A percentile compares a stretch with the other conserved stretches of the same genome.
Evolutionary conservation across 305 asterid genomes (phyloP).

Genomic region (Fraxinus floribunda): DNA sequence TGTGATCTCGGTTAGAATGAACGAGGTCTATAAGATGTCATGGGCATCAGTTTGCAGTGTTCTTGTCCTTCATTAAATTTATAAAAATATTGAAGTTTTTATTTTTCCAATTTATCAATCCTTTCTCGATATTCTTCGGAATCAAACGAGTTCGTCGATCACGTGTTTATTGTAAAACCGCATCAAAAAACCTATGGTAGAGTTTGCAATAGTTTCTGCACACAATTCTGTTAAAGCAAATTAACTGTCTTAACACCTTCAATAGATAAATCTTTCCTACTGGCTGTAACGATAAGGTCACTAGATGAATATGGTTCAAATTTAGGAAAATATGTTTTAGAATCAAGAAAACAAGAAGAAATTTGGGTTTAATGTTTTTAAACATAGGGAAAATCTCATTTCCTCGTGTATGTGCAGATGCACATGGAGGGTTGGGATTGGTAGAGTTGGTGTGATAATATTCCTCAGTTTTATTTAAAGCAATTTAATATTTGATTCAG

Average conservation of each 20-base stretch:
- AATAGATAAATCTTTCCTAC: background rate
- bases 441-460: background rate
- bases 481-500: background rate
- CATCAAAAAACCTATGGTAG: background rate
- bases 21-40: background rate
- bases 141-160: background rate
- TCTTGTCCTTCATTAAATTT: background rate
- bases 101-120: background rate
- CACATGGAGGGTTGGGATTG: background rate
- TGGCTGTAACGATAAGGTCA: background rate
- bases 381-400: background rate
- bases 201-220: background rate
- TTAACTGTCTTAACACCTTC: background rate
- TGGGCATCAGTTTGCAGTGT: background rate
- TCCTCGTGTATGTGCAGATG: background rate
- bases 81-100: background rate
- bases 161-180: background rate
- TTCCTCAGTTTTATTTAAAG: background rate
- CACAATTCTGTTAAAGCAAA: background rate
- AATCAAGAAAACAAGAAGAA: background rate
- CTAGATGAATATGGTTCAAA: background rate
- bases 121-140: background rate
- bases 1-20: background rate
- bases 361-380: background rate
- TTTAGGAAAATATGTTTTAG: background rate